Evolutionary conservation across 208 protist species (phyloP).

Genomic region (Herpetomonas muscarum): DNA sequence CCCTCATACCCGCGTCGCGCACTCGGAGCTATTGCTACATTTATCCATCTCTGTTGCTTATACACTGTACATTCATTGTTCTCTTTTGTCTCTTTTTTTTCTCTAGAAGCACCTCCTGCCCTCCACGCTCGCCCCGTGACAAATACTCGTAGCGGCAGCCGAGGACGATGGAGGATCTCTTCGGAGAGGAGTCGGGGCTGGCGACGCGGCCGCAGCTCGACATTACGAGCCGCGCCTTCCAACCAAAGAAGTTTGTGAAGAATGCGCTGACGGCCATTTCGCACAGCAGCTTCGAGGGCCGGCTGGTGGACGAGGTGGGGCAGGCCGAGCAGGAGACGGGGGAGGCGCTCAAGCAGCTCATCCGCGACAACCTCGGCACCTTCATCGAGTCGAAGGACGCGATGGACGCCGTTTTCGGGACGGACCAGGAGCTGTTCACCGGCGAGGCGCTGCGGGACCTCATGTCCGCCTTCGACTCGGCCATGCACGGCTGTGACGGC

Average conservation of each 20-base stretch:
- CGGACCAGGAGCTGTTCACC: constrained; percentile 70
- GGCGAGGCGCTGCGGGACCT: constrained; percentile 76
- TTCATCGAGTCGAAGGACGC: constrained; percentile 83
- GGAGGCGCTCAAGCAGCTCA: constrained; percentile 71
- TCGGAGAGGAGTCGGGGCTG: constrained; percentile 12
- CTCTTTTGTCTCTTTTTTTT: background rate
- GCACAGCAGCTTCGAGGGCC: constrained; percentile 46
- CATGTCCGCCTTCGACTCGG: constrained; percentile 41
- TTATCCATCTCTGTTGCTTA: too few species aligned
- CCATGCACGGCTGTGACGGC: constrained; percentile 33
- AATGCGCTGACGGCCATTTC: constrained; percentile 30
- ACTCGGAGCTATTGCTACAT: too few species aligned
- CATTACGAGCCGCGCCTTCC: constrained; percentile 66
- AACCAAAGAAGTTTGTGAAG: constrained; percentile 66
- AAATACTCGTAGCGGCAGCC: too few species aligned
- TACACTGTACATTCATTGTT: too few species aligned
- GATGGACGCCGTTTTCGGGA: constrained; percentile 68
- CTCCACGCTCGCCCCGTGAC: too few species aligned
- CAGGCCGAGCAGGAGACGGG: constrained; percentile 36
- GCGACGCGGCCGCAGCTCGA: constrained; percentile 38
- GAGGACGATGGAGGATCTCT: constrained; percentile 30
- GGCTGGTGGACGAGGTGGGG: constrained; percentile 32
- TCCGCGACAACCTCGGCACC: constrained; percentile 75
- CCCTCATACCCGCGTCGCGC: too few species aligned
- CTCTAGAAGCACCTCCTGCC: background rate